Percentiles rank a stretch among this genome's conserved stretches.
Evolutionary conservation across 768 basidiomycete genomes (phyloP).

Genomic region (Lactifluus volemus): DNA sequence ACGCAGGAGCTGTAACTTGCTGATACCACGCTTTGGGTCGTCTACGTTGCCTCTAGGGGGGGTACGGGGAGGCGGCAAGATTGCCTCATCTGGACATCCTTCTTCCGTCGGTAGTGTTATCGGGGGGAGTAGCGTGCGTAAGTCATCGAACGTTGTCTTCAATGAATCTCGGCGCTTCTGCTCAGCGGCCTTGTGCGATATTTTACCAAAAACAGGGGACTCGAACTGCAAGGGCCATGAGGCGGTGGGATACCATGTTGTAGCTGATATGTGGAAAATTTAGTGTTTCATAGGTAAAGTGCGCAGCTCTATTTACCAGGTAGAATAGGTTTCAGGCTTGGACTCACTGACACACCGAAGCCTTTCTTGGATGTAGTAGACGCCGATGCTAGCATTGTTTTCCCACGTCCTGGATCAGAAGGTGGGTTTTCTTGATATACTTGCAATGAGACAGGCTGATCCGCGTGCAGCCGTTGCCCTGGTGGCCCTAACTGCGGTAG

Average conservation of each 20-base stretch:
- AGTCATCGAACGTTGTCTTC: slow-evolving; percentile 86
- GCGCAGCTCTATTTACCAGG: slow-evolving; percentile 42
- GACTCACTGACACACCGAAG: slow-evolving; percentile 31
- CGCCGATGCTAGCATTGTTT: background rate
- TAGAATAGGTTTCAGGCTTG: slow-evolving; percentile 61
- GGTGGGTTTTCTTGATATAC: too few species aligned
- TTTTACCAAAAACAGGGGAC: slow-evolving; percentile 47
- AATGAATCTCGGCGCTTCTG: slow-evolving; percentile 95
- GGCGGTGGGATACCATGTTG: slow-evolving; percentile 24
- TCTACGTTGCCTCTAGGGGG: slow-evolving; percentile 79
- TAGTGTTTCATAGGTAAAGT: slow-evolving; percentile 6
- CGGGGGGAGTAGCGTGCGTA: slow-evolving; percentile 76
- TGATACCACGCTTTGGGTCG: slow-evolving; percentile 92
- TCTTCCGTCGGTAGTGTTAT: slow-evolving; percentile 77
- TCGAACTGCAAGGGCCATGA: slow-evolving; percentile 17
- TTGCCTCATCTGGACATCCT: slow-evolving; percentile 58
- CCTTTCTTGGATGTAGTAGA: slow-evolving; percentile 24
- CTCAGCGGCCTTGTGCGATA: slow-evolving; percentile 92
- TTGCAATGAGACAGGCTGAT: too few species aligned
- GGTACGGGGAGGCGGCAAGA: slow-evolving; percentile 82
- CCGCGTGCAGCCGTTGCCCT: too few species aligned
- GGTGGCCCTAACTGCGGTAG: too few species aligned
- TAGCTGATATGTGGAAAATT: slow-evolving; percentile 24
- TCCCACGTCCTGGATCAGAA: slow-evolving; percentile 5
- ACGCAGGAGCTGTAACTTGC: slow-evolving; percentile 84